Evolutionary conservation across 225 moss, liverwort and hornwort genomes (phyloP).

Genomic region (Neckera pumila): DNA sequence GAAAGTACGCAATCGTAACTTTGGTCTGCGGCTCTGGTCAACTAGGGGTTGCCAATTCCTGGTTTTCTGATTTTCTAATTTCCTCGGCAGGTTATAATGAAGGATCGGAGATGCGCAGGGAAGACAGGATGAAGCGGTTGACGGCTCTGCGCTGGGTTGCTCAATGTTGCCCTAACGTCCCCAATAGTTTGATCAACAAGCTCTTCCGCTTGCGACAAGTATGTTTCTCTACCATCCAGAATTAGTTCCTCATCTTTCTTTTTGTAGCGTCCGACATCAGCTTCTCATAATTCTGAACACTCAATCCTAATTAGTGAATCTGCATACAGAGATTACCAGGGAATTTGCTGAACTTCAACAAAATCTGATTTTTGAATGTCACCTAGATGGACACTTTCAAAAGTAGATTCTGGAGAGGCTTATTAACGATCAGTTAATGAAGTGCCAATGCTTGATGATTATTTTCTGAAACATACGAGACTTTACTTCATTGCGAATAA

Average conservation of each 20-base stretch:
- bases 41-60: background rate
- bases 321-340: background rate
- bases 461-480: background rate
- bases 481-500: background rate
- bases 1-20: slow-evolving; percentile 1
- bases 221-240: background rate
- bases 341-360: background rate
- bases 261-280: background rate
- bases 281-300: background rate
- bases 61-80: background rate
- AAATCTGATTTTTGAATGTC: background rate
- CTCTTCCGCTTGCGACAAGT: slow-evolving; percentile 92
- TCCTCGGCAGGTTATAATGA: slow-evolving; percentile 2
- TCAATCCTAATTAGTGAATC: background rate
- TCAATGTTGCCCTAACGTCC: slow-evolving; percentile 79
- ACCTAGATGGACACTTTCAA: background rate
- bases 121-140: slow-evolving; percentile 20
- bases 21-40: background rate
- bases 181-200: slow-evolving; percentile 73
- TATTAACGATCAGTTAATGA: background rate
- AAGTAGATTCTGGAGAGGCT: background rate
- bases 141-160: slow-evolving; percentile 92
- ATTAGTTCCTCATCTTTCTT: background rate
- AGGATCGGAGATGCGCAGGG: background rate
- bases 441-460: background rate